Evolutionary conservation across 208 protist species (phyloP).

Genomic region (Naegleria lovaniensis): DNA sequence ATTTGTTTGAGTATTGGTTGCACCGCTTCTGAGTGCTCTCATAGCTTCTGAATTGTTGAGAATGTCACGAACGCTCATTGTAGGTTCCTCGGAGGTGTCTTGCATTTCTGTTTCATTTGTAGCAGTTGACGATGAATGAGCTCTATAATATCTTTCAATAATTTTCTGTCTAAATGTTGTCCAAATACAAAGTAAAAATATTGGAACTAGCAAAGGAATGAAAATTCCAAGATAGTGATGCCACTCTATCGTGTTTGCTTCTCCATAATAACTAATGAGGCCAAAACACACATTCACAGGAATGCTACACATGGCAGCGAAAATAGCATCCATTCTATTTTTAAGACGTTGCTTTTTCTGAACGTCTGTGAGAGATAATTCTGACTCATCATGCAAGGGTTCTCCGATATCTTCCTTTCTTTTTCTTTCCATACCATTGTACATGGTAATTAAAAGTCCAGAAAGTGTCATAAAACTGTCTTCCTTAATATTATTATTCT

Average conservation of each 20-base stretch:
- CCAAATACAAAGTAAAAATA: not conserved
- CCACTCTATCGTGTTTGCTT: not conserved
- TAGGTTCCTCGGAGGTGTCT: not conserved
- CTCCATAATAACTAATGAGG: not conserved
- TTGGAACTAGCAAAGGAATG: not conserved
- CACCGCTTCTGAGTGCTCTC: not conserved
- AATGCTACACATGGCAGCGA: not conserved
- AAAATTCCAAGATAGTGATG: not conserved
- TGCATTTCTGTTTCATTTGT: not conserved
- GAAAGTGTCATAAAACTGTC: constrained; percentile 5
- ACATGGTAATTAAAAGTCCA: not conserved
- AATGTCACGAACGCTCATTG: not conserved
- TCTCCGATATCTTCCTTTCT: not conserved
- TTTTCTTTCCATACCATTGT: not conserved
- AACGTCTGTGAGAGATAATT: not conserved
- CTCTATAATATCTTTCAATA: not conserved
- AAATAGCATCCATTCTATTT: not conserved
- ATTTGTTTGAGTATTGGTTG: not conserved
- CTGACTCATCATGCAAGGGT: not conserved
- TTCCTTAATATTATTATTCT: constrained; percentile 7
- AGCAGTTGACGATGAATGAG: not conserved
- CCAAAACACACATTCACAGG: not conserved
- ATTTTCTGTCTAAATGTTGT: not conserved
- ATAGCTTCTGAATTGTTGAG: not conserved
- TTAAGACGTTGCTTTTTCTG: not conserved